phyloP scores from a whole-genome alignment of 208 protist species.

The Wallacemonas sp. region DNA sequence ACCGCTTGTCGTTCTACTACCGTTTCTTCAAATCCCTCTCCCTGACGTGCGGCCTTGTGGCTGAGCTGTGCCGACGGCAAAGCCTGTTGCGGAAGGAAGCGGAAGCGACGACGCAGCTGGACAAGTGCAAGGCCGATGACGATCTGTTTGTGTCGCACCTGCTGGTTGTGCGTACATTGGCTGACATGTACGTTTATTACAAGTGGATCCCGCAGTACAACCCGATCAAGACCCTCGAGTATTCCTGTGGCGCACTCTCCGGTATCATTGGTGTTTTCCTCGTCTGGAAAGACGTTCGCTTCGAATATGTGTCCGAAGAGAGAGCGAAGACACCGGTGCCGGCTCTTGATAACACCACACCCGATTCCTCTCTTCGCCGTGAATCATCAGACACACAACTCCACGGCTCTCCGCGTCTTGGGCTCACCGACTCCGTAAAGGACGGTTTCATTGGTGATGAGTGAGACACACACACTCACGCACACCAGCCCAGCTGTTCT shows the following conservation, averaged over 20 bases:
- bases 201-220: conserved; percentile 86
- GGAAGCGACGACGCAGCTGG: conserved; percentile 12
- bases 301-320: conserved; percentile 6
- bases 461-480: too few relatives aligned
- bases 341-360: not conserved
- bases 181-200: conserved; percentile 92
- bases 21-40: conserved; percentile 90
- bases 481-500: too few relatives aligned
- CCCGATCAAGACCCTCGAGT: conserved; percentile 72
- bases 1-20: conserved; percentile 71
- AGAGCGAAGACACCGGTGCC: not conserved
- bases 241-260: conserved; percentile 54
- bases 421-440: conserved; percentile 7
- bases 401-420: not conserved
- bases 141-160: conserved; percentile 45
- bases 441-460: conserved; percentile 9
- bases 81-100: not conserved
- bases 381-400: not conserved
- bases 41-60: conserved; percentile 65
- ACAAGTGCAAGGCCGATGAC: conserved; percentile 25
- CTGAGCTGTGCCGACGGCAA: conserved; percentile 35
- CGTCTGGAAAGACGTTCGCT: conserved; percentile 75
- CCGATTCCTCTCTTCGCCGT: not conserved
- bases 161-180: conserved; percentile 69
- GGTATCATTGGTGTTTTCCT: conserved; percentile 77